Conservation (phyloP, 2,329 filamentous ascomycete species). For the Westerdykella ornata region DNA sequence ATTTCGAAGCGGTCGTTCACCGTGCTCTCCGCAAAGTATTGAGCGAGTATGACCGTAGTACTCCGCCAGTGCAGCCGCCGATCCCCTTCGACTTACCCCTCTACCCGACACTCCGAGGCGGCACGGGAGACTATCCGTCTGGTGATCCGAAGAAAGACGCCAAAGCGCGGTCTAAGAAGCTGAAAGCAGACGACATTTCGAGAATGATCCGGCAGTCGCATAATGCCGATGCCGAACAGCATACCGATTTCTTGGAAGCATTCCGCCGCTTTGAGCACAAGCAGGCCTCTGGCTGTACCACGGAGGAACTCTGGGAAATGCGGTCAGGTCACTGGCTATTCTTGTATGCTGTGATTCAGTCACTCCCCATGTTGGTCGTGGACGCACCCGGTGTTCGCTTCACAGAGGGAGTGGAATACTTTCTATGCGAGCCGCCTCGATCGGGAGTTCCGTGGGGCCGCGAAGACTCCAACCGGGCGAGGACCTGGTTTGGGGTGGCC, state of each 20-base stretch:
- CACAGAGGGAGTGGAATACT: constrained; percentile 71
- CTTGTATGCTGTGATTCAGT: constrained; percentile 70
- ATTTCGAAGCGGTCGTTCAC: constrained; percentile 52
- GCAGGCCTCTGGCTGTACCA: constrained; percentile 57
- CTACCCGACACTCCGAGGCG: constrained; percentile 61
- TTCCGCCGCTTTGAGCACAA: constrained; percentile 67
- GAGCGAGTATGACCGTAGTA: constrained; percentile 81
- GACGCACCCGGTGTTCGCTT: constrained; percentile 65
- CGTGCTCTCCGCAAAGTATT: constrained; percentile 71
- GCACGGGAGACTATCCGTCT: constrained; percentile 58
- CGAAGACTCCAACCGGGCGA: constrained; percentile 50
- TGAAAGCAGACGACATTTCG: constrained; percentile 72
- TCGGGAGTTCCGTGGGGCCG: constrained; percentile 68
- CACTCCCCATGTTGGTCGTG: constrained; percentile 68
- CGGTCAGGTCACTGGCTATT: constrained; percentile 76
- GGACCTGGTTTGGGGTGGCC: constrained; percentile 68
- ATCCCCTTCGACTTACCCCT: constrained; percentile 84
- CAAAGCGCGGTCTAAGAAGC: constrained; percentile 62
- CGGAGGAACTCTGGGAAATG: constrained; percentile 63
- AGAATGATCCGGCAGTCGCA: constrained; percentile 73
- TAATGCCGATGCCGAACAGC: constrained; percentile 63
- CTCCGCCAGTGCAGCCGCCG: constrained; percentile 81
- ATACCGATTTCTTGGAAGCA: constrained; percentile 58
- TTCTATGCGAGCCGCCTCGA: constrained; percentile 68
- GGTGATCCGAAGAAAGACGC: constrained; percentile 67